These are phyloP conservation scores for Beta vulgaris DNA, from an alignment of 148 eudicot genomes.

Conservation along the genomic window DNA sequence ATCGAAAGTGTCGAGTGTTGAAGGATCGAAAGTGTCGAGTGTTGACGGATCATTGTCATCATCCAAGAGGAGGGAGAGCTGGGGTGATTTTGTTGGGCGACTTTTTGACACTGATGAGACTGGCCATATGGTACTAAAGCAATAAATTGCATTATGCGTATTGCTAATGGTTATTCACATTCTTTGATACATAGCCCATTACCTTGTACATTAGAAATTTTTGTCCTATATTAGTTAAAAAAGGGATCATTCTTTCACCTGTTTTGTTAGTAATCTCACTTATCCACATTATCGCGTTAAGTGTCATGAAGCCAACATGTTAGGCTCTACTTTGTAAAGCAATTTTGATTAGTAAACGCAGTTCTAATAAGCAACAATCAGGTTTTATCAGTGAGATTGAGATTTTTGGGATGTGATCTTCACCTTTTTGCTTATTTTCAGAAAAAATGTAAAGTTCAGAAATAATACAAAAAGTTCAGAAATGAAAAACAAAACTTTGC, in stretches of 20 bases:
- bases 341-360: too few relatives aligned
- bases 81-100: constrained; percentile 55
- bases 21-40: constrained; percentile 24
- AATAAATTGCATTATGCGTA: not conserved
- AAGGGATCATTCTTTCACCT: not conserved
- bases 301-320: not conserved
- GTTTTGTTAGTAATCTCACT: not conserved
- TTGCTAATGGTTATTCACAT: constrained; percentile 10
- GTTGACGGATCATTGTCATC: constrained; percentile 34
- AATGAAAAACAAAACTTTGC: too few relatives aligned
- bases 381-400: too few relatives aligned
- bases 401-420: too few relatives aligned
- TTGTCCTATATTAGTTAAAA: constrained; percentile 4
- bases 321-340: too few relatives aligned
- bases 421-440: too few relatives aligned
- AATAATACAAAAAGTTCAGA: too few relatives aligned
- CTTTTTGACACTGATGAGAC: constrained; percentile 59
- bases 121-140: constrained; percentile 48
- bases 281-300: not conserved
- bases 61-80: constrained; percentile 48
- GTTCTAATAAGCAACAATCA: too few relatives aligned
- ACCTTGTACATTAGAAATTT: constrained; percentile 20
- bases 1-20: constrained; percentile 27
- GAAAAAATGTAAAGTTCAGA: too few relatives aligned
- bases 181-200: constrained; percentile 22